Percentiles rank a stretch among this genome's conserved stretches.
Evolutionary conservation across 371 early-diverging fungal genomes (phyloP).

Genomic region (Lichtheimia hyalospora): DNA sequence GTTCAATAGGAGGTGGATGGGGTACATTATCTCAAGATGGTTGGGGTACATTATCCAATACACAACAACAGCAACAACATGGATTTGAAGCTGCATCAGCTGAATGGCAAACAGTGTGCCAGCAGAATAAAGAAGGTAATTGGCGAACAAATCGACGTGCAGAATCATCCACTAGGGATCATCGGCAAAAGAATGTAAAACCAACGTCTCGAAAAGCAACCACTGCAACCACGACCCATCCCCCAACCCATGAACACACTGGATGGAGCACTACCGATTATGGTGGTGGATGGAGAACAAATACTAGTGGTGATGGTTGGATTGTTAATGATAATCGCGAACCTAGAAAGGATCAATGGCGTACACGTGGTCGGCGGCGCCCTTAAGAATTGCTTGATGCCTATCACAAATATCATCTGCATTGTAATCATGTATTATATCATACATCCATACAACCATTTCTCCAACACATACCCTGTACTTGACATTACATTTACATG

Average conservation of each 20-base stretch:
- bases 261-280: background rate
- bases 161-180: background rate
- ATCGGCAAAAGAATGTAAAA: background rate
- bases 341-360: too few species aligned
- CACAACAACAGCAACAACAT: background rate
- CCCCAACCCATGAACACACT: background rate
- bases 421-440: too few species aligned
- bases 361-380: too few species aligned
- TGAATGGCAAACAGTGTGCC: background rate
- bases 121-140: background rate
- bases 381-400: too few species aligned
- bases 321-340: background rate
- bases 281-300: constrained; percentile 1
- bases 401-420: too few species aligned
- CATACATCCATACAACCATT: too few species aligned
- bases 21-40: background rate
- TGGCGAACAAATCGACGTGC: background rate
- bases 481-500: too few species aligned
- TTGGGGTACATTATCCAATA: background rate
- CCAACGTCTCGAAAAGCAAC: background rate
- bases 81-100: background rate
- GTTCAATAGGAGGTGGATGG: constrained; percentile 4
- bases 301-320: constrained; percentile 6
- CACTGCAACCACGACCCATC: background rate
- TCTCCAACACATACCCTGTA: too few species aligned